Evolutionary conservation across 345 rosid genomes (phyloP), one percentile per base, ranked within the genome.

Genomic region (Boechera retrofracta): DNA sequence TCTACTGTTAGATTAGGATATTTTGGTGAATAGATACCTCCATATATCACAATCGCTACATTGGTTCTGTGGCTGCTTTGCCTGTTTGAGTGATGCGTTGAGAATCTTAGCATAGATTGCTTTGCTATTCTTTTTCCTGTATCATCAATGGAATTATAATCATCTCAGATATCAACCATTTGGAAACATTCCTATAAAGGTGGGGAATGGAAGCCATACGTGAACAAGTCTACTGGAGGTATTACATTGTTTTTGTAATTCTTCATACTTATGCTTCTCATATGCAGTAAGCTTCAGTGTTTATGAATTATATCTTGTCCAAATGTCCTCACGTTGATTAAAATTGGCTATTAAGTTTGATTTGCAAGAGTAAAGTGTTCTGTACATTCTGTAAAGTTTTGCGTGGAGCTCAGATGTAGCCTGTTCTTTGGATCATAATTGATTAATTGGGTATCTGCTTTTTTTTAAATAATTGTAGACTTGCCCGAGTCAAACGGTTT

Each of bases 401-500:
- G 21, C 16, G 6, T 60, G 36, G 67, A 60, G 55, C 28, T 48
- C 62, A 24, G 65, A 32, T 12, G 26, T 26, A 33, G 53, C 54
- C n/a, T 57, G 18, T 58, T 72, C 11, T 57, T 48, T 61, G 51
- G 55, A 56, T 64, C 60, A 8, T 47, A 48, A 28, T 54, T 45
- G 65, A 64, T 32, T 55, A 6, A 47, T 18, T 71, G 48, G 31
- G n/a, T 35, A 4, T 78, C 8, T 59, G 4, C n/a, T 59, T 59
- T 33, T 69, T 66, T 64, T 10, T 72, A 75, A 57, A 9, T 75
- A 26, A 51, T 73, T 87, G 21, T 80, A 92, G 99, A 79, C 12
- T 83, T 96, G 70, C 95, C 95, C n/a, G 98, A 89, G 73, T 96
- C 97, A 29, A 96, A 93, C 78, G 97, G 98, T 83, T 96, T 84